phyloP scores from a whole-genome alignment of 78 protist genomes.

The Anaeramoeba flamelloides region DNA sequence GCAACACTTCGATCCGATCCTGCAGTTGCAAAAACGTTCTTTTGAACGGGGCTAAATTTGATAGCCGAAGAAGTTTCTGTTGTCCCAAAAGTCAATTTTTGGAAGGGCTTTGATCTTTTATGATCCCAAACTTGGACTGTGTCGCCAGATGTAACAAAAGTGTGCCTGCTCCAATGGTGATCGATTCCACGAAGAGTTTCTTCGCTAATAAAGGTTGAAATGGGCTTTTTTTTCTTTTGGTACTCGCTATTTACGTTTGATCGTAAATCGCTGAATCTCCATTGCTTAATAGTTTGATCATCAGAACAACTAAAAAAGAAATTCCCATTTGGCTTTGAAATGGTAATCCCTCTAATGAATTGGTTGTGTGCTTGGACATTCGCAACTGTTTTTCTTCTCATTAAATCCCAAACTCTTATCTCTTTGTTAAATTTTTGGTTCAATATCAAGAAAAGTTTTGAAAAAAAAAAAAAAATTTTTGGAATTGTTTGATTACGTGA shows the following conservation, averaged over 20 bases:
- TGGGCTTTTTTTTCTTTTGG: not conserved
- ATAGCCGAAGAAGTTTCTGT: slow-evolving; percentile 38
- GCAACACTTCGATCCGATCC: slow-evolving; percentile 53
- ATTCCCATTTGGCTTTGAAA: slow-evolving; percentile 29
- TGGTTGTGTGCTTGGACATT: slow-evolving; percentile 43
- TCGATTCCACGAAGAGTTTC: slow-evolving; percentile 14
- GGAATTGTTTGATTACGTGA: too few species aligned
- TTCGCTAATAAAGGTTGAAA: not conserved
- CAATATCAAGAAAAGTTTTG: too few species aligned
- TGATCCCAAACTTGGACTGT: slow-evolving; percentile 16
- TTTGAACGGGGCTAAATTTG: slow-evolving; percentile 62
- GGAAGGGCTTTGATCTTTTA: slow-evolving; percentile 46
- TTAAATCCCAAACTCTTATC: not conserved
- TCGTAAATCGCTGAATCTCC: slow-evolving; percentile 11
- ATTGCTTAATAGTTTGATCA: slow-evolving; percentile 60
- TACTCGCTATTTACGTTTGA: not conserved
- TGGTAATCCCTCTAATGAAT: slow-evolving; percentile 52
- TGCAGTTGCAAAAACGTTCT: slow-evolving; percentile 35
- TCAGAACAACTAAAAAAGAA: slow-evolving; percentile 28
- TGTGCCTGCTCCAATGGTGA: slow-evolving; percentile 22
- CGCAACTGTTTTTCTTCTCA: not conserved
- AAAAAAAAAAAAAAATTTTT: too few species aligned
- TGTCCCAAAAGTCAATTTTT: slow-evolving; percentile 52
- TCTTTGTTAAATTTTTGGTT: not conserved
- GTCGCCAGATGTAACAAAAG: slow-evolving; percentile 44